These are phyloP conservation scores for Curvularia hawaiiensis DNA, from an alignment of 2,329 filamentous ascomycete genomes.

Conservation along the genomic window DNA sequence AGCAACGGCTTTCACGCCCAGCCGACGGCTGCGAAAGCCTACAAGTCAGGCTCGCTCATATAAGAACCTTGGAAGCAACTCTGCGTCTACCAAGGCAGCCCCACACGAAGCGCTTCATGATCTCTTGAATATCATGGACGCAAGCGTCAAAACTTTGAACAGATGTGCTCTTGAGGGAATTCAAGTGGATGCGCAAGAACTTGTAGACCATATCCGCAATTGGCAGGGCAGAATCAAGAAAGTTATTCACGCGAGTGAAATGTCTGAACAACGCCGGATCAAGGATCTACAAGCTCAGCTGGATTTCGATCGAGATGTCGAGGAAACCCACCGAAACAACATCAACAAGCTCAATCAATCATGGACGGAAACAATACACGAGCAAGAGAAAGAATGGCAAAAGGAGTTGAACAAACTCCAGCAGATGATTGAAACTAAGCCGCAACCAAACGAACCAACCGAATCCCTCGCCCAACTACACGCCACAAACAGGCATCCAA, in stretches of 20 bases:
- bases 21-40: not conserved
- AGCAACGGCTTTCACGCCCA: not conserved
- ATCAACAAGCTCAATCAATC: not conserved
- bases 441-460: not conserved
- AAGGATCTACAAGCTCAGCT: slow-evolving; percentile 4
- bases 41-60: not conserved
- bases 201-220: not conserved
- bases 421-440: not conserved
- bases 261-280: slow-evolving; percentile 5
- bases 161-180: not conserved
- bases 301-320: slow-evolving; percentile 3
- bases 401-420: slow-evolving; percentile 5
- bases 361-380: slow-evolving; percentile 3
- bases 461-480: not conserved
- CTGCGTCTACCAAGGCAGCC: not conserved
- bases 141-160: not conserved
- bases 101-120: slow-evolving; percentile 1
- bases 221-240: slow-evolving; percentile 5
- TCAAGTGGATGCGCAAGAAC: not conserved
- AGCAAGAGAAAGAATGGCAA: slow-evolving; percentile 3
- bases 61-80: not conserved
- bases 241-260: slow-evolving; percentile 1
- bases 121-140: slow-evolving; percentile 1
- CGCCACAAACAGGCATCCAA: not conserved
- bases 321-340: not conserved